phyloP scores from a whole-genome alignment of 495 filamentous ascomycete species.

The Parachaetomium inaequale region DNA sequence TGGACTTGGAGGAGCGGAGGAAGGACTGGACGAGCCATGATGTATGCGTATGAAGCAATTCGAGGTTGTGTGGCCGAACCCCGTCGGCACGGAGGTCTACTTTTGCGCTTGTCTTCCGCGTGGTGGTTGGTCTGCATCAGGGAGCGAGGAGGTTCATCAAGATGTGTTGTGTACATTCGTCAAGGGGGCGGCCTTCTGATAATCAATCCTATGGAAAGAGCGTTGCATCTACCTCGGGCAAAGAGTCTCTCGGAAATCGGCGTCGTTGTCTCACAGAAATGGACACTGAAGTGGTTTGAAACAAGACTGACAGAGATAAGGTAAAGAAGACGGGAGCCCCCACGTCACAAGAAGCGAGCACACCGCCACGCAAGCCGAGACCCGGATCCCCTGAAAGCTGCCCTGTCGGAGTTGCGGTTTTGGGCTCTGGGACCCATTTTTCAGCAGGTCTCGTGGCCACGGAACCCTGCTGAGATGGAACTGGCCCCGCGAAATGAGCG shows the following conservation, averaged over 20 bases:
- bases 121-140: neutral
- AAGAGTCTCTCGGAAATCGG: no score
- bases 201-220: no score
- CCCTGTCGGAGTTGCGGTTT: slow-evolving; percentile 9
- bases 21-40: neutral
- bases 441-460: slow-evolving; percentile 18
- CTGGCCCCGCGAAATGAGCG: neutral
- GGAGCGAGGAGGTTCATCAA: neutral
- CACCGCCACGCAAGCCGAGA: slow-evolving; percentile 4
- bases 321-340: no score
- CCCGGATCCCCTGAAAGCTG: neutral
- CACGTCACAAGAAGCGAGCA: neutral
- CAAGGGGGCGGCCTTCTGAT: no score
- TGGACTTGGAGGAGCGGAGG: neutral
- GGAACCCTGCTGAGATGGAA: neutral
- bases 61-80: neutral
- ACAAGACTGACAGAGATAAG: no score
- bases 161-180: neutral
- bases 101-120: neutral
- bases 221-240: no score
- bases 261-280: neutral
- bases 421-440: slow-evolving; percentile 3
- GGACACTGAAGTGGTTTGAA: no score
- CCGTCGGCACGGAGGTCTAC: neutral
- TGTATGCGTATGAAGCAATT: neutral